Percentiles rank a stretch among this genome's conserved stretches.
Evolutionary conservation across 108 stramenopile species (phyloP).

Genomic region (Skeletonema grethae): DNA sequence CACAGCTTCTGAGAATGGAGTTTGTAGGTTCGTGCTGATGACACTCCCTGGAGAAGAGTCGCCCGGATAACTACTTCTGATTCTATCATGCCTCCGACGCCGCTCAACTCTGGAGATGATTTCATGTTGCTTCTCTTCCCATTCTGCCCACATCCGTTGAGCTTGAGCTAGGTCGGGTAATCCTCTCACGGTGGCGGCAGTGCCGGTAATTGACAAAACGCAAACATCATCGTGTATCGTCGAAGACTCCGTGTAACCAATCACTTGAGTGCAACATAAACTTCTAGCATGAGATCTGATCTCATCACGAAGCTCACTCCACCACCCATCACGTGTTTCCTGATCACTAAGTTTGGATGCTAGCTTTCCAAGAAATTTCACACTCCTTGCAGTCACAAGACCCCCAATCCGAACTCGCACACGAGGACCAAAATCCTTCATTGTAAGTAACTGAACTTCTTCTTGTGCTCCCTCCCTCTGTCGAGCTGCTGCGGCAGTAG

Average conservation of each 20-base stretch:
- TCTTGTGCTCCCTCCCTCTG: constrained; percentile 58
- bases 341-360: constrained; percentile 90
- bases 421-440: constrained; percentile 82
- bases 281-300: constrained; percentile 90
- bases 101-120: constrained; percentile 26
- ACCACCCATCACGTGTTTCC: constrained; percentile 96
- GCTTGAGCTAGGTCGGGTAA: constrained; percentile 68
- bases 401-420: constrained; percentile 93
- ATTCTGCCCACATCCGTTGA: constrained; percentile 61
- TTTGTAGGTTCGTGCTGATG: constrained; percentile 27
- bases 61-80: constrained; percentile 22
- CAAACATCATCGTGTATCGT: constrained; percentile 97
- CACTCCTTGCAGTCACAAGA: constrained; percentile 89
- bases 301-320: constrained; percentile 96
- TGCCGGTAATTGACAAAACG: constrained; percentile 93
- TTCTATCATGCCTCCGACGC: constrained; percentile 11
- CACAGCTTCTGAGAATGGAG: constrained; percentile 41
- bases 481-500: constrained; percentile 46
- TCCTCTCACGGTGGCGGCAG: constrained; percentile 90
- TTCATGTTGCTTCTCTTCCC: constrained; percentile 36
- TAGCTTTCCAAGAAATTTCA: constrained; percentile 93
- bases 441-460: constrained; percentile 89
- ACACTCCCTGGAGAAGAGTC: constrained; percentile 48
- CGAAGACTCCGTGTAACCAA: constrained; percentile 93
- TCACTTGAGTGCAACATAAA: constrained; percentile 91